Percentiles rank a stretch among this genome's conserved stretches.
phyloP scores from a whole-genome alignment of 2,329 filamentous ascomycete genomes.

The Neocucurbitaria cava region DNA sequence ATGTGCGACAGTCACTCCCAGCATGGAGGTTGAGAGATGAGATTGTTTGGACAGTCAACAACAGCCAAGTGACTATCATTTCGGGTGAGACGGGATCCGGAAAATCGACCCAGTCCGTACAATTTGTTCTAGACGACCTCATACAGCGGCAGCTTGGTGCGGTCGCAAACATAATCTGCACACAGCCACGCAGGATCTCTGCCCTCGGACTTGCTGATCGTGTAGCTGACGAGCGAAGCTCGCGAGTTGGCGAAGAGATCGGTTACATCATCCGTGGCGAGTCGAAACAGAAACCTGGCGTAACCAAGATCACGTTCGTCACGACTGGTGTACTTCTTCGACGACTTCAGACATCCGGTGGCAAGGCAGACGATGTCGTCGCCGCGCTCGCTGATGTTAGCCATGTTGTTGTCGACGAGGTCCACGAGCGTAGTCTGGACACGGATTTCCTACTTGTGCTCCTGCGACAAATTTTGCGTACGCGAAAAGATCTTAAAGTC shows the following conservation, averaged over 20 bases:
- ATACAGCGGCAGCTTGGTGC: slow-evolving; percentile 77
- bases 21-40: slow-evolving; percentile 84
- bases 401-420: slow-evolving; percentile 94
- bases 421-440: slow-evolving; percentile 93
- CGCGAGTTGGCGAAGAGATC: slow-evolving; percentile 81
- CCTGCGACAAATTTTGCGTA: slow-evolving; percentile 78
- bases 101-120: slow-evolving; percentile 95
- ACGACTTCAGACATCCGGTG: slow-evolving; percentile 88
- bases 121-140: slow-evolving; percentile 92
- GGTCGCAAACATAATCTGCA: slow-evolving; percentile 89
- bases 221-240: slow-evolving; percentile 90
- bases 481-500: slow-evolving; percentile 80
- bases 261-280: slow-evolving; percentile 93
- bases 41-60: slow-evolving; percentile 76
- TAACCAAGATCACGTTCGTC: slow-evolving; percentile 92
- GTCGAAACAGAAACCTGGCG: slow-evolving; percentile 71
- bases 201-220: slow-evolving; percentile 92
- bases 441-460: slow-evolving; percentile 93
- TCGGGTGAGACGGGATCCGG: slow-evolving; percentile 96
- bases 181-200: slow-evolving; percentile 92
- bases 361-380: slow-evolving; percentile 78
- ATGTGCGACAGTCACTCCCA: slow-evolving; percentile 75
- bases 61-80: slow-evolving; percentile 91
- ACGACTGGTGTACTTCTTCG: slow-evolving; percentile 93
- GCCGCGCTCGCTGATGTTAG: slow-evolving; percentile 87